Base-by-base conservation (phyloP, 805 yeast species). In the Zygosaccharomyces bisporus region DNA sequence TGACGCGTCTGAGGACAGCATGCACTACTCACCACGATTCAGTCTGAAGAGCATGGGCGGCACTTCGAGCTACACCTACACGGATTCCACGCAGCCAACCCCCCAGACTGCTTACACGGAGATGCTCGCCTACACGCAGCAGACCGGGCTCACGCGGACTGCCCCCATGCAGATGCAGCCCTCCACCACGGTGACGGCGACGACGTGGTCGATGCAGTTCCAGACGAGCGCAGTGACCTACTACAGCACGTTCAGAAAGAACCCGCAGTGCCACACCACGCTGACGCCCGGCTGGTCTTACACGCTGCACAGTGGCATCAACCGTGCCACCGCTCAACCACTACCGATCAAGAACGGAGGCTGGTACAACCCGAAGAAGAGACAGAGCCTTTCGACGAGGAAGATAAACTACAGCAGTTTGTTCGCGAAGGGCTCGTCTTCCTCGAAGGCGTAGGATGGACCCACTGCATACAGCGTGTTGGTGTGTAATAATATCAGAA, bases 151-250 rank as follows among this genome's bases (percentile, higher is more conserved):
- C 16, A 78, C 86, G 7, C 76, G 90, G 55, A 86, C 68, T 64
- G 97, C 98, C 1, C 96, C 97, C 42, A 87, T 89, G 96, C 97
- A 90, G 68, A 62, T 72, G 47, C 96, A 88, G 66, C 97, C 99
- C 4, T 86, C 83, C 3, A 58, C 84, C 1, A 68, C 67, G 7
- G 77, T 88, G 19, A 85, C 95, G 0, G 77, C 71, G 30, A 73
- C 83, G 7, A 66, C 81, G 3, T 83, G 90, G 82, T 61, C 83
- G 8, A 74, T 81, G 53, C 71, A 79, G 52, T 81, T 66, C 61
- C 80, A 91, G 13, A 77, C 95, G 0, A 77, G 87, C 43, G 71
- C 85, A 0, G 85, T 77, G 43, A 75, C 86, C 0, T 77, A 76
- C 55, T 88, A 72, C 66, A 54, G 77, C 9, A 67, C 85, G 0